These are phyloP conservation scores for Clonostachys byssicola DNA, from an alignment of 2,329 filamentous ascomycete species.

Conservation along the genomic window DNA sequence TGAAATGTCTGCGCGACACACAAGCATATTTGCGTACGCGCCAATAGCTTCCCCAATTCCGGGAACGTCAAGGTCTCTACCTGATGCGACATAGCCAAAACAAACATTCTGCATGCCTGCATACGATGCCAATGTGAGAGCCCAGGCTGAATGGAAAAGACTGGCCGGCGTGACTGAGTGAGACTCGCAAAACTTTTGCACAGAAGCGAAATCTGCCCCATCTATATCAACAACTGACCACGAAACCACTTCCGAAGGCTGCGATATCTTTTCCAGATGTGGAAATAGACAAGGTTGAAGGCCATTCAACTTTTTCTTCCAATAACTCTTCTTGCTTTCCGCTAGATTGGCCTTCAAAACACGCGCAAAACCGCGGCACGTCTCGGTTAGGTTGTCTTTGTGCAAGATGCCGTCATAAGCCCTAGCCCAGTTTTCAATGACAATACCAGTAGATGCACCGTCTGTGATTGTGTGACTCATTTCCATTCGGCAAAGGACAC, in stretches of 20 bases:
- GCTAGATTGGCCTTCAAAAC: no score
- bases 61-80: background rate
- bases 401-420: constrained; percentile 1
- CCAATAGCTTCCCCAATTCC: background rate
- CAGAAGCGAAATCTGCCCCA: background rate
- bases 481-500: background rate
- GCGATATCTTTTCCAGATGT: background rate
- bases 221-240: no score
- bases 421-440: background rate
- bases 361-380: no score
- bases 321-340: constrained; percentile 4
- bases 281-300: constrained; percentile 12
- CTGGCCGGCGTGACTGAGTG: background rate
- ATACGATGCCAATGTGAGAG: background rate
- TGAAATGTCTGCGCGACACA: background rate
- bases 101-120: background rate
- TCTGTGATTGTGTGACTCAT: constrained; percentile 3
- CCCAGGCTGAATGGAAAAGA: background rate
- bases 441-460: background rate
- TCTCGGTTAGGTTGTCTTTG: no score
- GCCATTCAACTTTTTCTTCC: constrained; percentile 9
- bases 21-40: background rate
- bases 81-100: background rate
- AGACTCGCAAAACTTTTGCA: no score
- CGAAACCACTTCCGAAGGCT: no score